phyloP scores from a whole-genome alignment of 495 filamentous ascomycete genomes.

The Hypoxylon lienhwacheense region DNA sequence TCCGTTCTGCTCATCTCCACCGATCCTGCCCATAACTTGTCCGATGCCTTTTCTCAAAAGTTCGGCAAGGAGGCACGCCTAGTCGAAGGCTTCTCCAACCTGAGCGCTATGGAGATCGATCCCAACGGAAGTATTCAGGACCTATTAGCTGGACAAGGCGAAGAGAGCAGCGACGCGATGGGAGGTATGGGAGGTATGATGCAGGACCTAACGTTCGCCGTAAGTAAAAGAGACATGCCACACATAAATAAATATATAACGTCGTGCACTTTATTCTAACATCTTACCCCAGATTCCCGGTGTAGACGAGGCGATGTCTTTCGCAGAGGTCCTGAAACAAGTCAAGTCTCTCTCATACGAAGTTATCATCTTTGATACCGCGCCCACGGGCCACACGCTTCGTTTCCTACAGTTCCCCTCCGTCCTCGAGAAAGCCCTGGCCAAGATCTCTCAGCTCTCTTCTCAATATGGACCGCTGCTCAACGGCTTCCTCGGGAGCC shows the following conservation, averaged over 20 bases:
- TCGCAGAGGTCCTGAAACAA: conserved; percentile 97
- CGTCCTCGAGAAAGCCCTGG: conserved; percentile 95
- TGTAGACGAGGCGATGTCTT: conserved; percentile 99
- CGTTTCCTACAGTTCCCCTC: conserved; percentile 99
- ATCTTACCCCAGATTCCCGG: conserved; percentile 74
- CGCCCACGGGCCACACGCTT: conserved; percentile 97
- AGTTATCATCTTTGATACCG: conserved; percentile 98
- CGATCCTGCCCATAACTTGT: conserved; percentile 97
- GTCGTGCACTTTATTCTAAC: conserved; percentile 16
- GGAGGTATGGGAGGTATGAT: conserved; percentile 64
- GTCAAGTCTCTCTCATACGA: conserved; percentile 99
- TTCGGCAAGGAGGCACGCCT: conserved; percentile 98
- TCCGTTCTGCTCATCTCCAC: conserved; percentile 97
- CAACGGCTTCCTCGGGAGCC: conserved; percentile 84
- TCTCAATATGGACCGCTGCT: conserved; percentile 94
- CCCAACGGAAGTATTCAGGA: conserved; percentile 98
- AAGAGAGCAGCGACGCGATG: conserved; percentile 63
- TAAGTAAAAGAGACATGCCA: conserved; percentile 40
- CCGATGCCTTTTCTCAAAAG: conserved; percentile 97
- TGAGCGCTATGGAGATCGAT: conserved; percentile 99
- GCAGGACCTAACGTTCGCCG: conserved; percentile 66
- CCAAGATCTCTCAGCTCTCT: conserved; percentile 92
- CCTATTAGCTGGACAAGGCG: conserved; percentile 78
- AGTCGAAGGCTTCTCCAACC: conserved; percentile 86
- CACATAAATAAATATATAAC: background rate